Evolutionary conservation across 768 basidiomycete species (phyloP).

Genomic region (Xerocomus brunneocitrinus): DNA sequence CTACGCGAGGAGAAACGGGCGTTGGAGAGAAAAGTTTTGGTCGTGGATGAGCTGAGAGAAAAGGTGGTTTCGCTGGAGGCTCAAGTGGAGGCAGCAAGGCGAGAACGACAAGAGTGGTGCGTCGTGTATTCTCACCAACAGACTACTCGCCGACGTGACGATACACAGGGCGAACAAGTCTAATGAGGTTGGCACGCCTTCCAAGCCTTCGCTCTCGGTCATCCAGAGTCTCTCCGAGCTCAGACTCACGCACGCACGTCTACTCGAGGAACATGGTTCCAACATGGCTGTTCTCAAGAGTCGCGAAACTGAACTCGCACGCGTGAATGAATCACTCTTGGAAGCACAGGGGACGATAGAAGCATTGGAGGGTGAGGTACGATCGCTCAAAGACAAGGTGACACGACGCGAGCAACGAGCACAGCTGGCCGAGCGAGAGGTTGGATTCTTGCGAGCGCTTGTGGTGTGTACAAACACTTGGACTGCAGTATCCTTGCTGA

Average conservation of each 20-base stretch:
- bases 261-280: slow-evolving; percentile 66
- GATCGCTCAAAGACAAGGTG: slow-evolving; percentile 36
- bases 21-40: slow-evolving; percentile 49
- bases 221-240: slow-evolving; percentile 56
- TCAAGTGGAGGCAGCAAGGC: slow-evolving; percentile 56
- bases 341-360: slow-evolving; percentile 34
- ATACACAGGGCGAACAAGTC: slow-evolving; percentile 36
- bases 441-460: slow-evolving; percentile 63
- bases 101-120: slow-evolving; percentile 59
- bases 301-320: slow-evolving; percentile 49
- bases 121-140: slow-evolving; percentile 7
- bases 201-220: slow-evolving; percentile 49
- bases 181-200: slow-evolving; percentile 32
- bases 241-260: slow-evolving; percentile 55
- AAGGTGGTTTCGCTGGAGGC: slow-evolving; percentile 55
- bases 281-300: slow-evolving; percentile 48
- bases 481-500: not conserved
- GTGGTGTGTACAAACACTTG: slow-evolving; percentile 42
- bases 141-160: slow-evolving; percentile 2
- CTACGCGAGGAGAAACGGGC: slow-evolving; percentile 69
- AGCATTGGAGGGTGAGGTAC: slow-evolving; percentile 35
- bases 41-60: slow-evolving; percentile 52
- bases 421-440: slow-evolving; percentile 53
- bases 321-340: slow-evolving; percentile 33
- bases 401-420: slow-evolving; percentile 36